Percentiles rank a stretch among this genome's conserved stretches.
These are phyloP conservation scores for Middelhovenomyces tepae DNA, from an alignment of 805 yeast species.

Conservation along the genomic window DNA sequence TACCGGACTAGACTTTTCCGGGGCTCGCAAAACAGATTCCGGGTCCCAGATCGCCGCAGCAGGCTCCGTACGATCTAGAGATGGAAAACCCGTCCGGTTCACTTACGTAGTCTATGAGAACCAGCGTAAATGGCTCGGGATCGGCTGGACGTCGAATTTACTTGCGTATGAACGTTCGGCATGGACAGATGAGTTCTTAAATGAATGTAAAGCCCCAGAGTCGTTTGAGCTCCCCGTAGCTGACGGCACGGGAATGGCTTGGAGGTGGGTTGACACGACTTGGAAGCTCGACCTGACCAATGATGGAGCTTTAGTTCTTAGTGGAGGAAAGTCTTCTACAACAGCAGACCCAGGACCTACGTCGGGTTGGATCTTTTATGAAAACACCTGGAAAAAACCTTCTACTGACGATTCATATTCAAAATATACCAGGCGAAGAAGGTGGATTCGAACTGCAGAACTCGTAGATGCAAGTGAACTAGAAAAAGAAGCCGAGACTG, in stretches of 20 bases:
- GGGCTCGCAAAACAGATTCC: slow-evolving; percentile 30
- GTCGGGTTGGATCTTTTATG: slow-evolving; percentile 84
- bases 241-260: slow-evolving; percentile 56
- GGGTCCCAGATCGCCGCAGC: slow-evolving; percentile 20
- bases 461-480: slow-evolving; percentile 2
- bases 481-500: slow-evolving; percentile 9
- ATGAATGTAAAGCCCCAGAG: slow-evolving; percentile 73
- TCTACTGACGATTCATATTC: slow-evolving; percentile 79
- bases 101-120: slow-evolving; percentile 90
- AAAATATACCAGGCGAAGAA: slow-evolving; percentile 85
- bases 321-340: slow-evolving; percentile 27
- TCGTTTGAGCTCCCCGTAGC: slow-evolving; percentile 73
- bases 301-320: slow-evolving; percentile 70
- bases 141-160: slow-evolving; percentile 94
- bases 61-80: slow-evolving; percentile 21
- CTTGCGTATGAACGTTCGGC: slow-evolving; percentile 89
- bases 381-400: slow-evolving; percentile 91
- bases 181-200: slow-evolving; percentile 94
- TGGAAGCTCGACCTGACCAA: slow-evolving; percentile 89
- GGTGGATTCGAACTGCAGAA: slow-evolving; percentile 88
- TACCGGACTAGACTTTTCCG: slow-evolving; percentile 72
- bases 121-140: slow-evolving; percentile 95
- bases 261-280: slow-evolving; percentile 93
- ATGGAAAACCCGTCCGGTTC: slow-evolving; percentile 56
- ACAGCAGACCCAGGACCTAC: slow-evolving; percentile 50